A percentile compares a stretch with the other conserved stretches of the same genome.
phyloP scores from a whole-genome alignment of 75 land plant species.

The Chamaecyparis obtusa region DNA sequence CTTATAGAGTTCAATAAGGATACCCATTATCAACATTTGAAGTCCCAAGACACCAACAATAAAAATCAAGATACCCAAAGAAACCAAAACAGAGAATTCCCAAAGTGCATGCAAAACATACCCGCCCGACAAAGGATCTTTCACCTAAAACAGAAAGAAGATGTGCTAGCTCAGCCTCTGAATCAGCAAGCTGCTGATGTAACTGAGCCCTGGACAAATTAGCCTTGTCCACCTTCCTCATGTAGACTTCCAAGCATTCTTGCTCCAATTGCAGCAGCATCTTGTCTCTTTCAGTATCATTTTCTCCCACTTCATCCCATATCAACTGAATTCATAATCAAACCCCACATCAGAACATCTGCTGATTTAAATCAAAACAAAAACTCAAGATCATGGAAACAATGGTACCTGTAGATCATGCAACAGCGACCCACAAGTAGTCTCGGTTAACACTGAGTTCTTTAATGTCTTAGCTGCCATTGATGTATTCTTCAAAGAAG shows the following conservation, averaged over 20 bases:
- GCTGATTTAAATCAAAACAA: background rate
- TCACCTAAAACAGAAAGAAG: conserved; percentile 89
- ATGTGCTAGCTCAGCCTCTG: conserved; percentile 84
- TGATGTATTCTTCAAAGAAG: background rate
- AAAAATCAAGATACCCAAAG: conserved; percentile 22
- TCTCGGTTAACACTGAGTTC: conserved; percentile 7
- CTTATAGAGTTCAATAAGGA: no score
- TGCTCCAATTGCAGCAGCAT: conserved; percentile 62
- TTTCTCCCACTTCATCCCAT: conserved; percentile 90
- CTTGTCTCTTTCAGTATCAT: conserved; percentile 63
- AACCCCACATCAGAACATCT: conserved; percentile 1
- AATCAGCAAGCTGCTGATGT: conserved; percentile 64
- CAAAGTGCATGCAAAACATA: conserved; percentile 15
- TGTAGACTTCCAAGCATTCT: conserved; percentile 72
- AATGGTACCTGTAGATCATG: conserved; percentile 59
- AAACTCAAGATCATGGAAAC: background rate
- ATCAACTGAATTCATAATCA: conserved; percentile 50
- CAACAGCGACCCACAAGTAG: conserved; percentile 70
- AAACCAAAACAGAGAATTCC: conserved; percentile 5
- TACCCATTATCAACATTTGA: background rate
- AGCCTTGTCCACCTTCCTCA: conserved; percentile 76
- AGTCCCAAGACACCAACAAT: conserved; percentile 1
- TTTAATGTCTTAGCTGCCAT: conserved; percentile 2
- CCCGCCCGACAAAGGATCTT: conserved; percentile 57
- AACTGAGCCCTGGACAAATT: conserved; percentile 58